phyloP scores from a whole-genome alignment of 345 rosid genomes.

The Leavenworthia alabamica region DNA sequence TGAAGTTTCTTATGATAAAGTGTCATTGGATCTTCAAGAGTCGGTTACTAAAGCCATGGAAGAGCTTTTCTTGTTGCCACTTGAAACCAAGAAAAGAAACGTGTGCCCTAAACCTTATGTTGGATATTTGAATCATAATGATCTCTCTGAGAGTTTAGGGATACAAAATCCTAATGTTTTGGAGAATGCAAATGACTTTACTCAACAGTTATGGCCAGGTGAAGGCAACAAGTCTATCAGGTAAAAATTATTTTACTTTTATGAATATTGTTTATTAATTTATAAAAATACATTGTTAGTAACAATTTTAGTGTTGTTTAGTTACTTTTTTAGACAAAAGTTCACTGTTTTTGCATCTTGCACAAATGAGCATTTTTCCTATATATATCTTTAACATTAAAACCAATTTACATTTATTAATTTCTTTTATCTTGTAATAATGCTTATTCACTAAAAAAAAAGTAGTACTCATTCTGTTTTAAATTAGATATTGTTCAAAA shows the following conservation, averaged over 20 bases:
- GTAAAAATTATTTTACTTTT: not conserved
- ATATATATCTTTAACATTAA: not conserved
- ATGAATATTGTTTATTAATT: not conserved
- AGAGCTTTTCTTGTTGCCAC: constrained; percentile 12
- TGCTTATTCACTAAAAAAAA: not conserved
- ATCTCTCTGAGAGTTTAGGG: constrained; percentile 18
- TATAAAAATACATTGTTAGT: not conserved
- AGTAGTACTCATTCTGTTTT: no score
- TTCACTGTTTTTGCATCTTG: not conserved
- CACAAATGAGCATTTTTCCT: not conserved
- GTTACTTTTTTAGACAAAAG: not conserved
- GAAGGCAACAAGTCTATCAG: constrained; percentile 2
- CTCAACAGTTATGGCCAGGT: not conserved
- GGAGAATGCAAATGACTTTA: constrained; percentile 5
- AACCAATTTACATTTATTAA: not conserved
- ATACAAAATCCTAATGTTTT: not conserved
- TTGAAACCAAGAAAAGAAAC: constrained; percentile 14
- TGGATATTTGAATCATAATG: constrained; percentile 7
- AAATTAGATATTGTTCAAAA: no score
- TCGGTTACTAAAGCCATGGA: constrained; percentile 1
- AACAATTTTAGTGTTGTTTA: not conserved
- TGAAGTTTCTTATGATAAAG: constrained; percentile 6
- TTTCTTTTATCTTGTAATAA: not conserved
- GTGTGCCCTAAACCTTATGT: not conserved
- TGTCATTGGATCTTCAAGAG: constrained; percentile 5